Base-by-base conservation (phyloP, 1,139 yeast species). In the Starmera stellimalicola region DNA sequence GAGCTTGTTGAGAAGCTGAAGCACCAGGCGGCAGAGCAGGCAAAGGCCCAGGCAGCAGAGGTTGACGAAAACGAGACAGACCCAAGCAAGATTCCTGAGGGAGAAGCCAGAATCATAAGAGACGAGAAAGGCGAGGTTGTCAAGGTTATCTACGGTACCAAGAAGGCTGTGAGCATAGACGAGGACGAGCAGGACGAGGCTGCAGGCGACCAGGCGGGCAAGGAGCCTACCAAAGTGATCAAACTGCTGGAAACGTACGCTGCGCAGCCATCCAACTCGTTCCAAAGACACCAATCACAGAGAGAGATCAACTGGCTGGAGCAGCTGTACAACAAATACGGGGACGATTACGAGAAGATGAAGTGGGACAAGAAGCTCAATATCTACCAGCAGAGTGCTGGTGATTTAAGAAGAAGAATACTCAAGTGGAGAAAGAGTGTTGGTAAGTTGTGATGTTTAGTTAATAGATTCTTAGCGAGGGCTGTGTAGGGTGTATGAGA, bases 301-400 rank as follows among this genome's bases (percentile, higher is more conserved):
- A 65, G 94, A 48, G 97, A 91, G 57, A 60, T 57, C 32, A 81
- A 70, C 26, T 85, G 95, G 94, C 58, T 85, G 30, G 60, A 58
- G 34, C 58, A 60, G 17, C 64, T 91, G 33, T 69, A 77, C 39
- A 73, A 71, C 20, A 85, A 84, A 57, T 76, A 91, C 53, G 96
- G 96, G 15, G 94, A 87, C 42, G 80, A 91, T 55, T 87, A 77
- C 54, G 79, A 73, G 33, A 82, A 77, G 49, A 91, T 93, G 97
- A 80, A 77, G 54, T 81, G 94, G 82, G 98, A 91, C 55, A 74
- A 71, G 60, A 82, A 81, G 55, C 65, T 88, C 42, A 91, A 91
- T 54, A 70, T 81, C 3, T 73, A 71, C 58, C 96, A 87, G 60
- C 88, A 83, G 53, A 69, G 84, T 42, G 78, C 77, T n/a, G 94